Base-by-base conservation (phyloP, 371 early-diverging fungal genomes). In the Mortierella sp. region DNA sequence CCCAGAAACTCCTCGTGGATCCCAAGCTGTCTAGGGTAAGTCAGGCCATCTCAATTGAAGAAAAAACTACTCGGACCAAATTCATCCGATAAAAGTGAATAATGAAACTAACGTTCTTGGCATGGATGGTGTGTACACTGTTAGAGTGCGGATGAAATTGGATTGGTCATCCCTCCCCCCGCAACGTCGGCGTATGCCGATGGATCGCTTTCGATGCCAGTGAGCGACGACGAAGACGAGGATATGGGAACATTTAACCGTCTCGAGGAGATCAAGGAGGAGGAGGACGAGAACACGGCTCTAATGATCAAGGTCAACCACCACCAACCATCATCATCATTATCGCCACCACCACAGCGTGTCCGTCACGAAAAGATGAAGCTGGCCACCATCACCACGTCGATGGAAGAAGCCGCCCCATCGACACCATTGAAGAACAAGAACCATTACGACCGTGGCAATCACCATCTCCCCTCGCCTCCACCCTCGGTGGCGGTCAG, bases 121-220 rank as follows among this genome's bases (percentile, higher is more conserved):
- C 39, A 39, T 31, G 21, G 28, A 27, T 46, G 13, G 31, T 56
- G 3, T 45, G 44, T 27, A 21, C 27, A 17, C 10, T 2, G 43
- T 5, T 58, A 74, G 69, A 68, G 61, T 28, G 48, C 65, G 3
- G 62, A 65, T 16, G 60, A 64, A 16, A 57, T 76, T 14, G 70
- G 66, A 13, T 48, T 76, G 19, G 48, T 69, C 40, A 69, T 76
- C 48, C 70, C 69, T 14, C 34, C n/a, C n/a, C 76, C 77, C 16
- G 54, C 70, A 0, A 76, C 77, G 1, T 69, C 77, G 13, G 65
- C 70, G 1, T 76, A 76, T 34, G 77, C 70, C 4, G 77, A 76
- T 25, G 77, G 77, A 45, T 76, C 77, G 0, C 48, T 76, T 25
- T 76, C 77, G 13, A 76, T 76, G 77, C 77, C 77, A 13, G 77